These are phyloP conservation scores for Chaetomidium leptoderma DNA, from an alignment of 495 filamentous ascomycete genomes.

Conservation along the genomic window DNA sequence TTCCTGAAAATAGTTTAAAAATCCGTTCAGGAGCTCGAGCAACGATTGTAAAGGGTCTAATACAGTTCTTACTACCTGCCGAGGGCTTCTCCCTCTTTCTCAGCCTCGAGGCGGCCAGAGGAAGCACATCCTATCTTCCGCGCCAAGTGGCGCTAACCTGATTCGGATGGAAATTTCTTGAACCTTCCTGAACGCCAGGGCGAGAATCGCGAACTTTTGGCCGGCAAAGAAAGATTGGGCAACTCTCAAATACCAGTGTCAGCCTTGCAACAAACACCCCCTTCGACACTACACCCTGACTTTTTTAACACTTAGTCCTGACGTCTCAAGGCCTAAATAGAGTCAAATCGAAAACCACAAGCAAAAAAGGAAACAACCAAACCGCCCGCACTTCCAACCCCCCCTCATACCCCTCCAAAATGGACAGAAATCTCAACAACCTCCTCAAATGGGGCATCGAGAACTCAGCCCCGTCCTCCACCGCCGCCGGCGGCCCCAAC, in stretches of 20 bases:
- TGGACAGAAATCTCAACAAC: constrained; percentile 51
- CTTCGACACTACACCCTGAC: too few species aligned
- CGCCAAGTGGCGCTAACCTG: constrained; percentile 14
- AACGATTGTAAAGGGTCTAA: too few species aligned
- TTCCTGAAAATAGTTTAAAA: too few species aligned
- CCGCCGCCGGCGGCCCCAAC: constrained; percentile 33
- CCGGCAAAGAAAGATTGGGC: constrained; percentile 9
- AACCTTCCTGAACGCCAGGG: constrained; percentile 27
- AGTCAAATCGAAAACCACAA: too few species aligned
- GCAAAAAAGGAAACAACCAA: not conserved
- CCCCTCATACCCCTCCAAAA: constrained; percentile 21
- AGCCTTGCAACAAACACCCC: not conserved
- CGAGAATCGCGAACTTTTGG: constrained; percentile 6
- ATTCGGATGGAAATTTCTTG: constrained; percentile 34
- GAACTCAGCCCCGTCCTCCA: constrained; percentile 51
- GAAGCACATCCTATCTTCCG: too few species aligned
- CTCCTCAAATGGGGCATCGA: constrained; percentile 95
- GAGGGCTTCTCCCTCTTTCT: not conserved
- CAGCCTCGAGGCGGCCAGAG: not conserved
- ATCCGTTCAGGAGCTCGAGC: too few species aligned
- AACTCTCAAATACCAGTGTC: not conserved
- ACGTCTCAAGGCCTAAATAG: too few species aligned
- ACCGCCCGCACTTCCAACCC: too few species aligned
- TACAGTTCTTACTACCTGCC: too few species aligned
- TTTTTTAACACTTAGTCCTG: too few species aligned